Percentiles rank a stretch among this genome's conserved stretches.
Conservation (phyloP, 306 rosid species). For the Hippophae gyantsensis region DNA sequence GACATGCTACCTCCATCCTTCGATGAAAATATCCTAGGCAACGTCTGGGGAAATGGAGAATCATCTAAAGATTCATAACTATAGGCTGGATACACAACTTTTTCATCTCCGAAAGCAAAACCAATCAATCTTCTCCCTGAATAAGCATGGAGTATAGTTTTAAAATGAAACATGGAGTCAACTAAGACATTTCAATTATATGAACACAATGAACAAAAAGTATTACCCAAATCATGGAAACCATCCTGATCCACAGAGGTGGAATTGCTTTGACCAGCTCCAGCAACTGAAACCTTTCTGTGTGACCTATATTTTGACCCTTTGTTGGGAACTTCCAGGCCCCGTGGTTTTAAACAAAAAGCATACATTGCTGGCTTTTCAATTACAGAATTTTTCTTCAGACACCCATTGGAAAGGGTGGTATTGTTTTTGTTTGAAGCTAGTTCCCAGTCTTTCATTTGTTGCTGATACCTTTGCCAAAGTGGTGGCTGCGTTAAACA, state of each 20-base stretch:
- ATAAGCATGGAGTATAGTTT: slow-evolving; percentile 4
- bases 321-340: slow-evolving; percentile 68
- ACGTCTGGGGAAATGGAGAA: slow-evolving; percentile 49
- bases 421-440: slow-evolving; percentile 36
- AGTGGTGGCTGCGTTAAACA: slow-evolving; percentile 54
- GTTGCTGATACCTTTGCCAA: slow-evolving; percentile 75
- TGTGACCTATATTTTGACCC: slow-evolving; percentile 84
- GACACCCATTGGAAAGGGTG: slow-evolving; percentile 36
- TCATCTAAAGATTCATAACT: slow-evolving; percentile 66
- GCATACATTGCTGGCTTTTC: slow-evolving; percentile 95
- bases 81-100: slow-evolving; percentile 44
- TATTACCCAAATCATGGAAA: slow-evolving; percentile 51
- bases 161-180: neutral
- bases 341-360: slow-evolving; percentile 91
- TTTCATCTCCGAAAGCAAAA: slow-evolving; percentile 52
- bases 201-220: slow-evolving; percentile 4
- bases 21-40: slow-evolving; percentile 57
- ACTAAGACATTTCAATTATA: slow-evolving; percentile 6
- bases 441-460: slow-evolving; percentile 78
- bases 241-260: slow-evolving; percentile 58
- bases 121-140: slow-evolving; percentile 81
- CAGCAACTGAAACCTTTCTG: slow-evolving; percentile 49
- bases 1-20: slow-evolving; percentile 39
- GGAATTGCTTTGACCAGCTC: slow-evolving; percentile 35
- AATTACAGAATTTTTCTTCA: slow-evolving; percentile 34